Base-by-base conservation (phyloP, 176 grass and related monocot species). In the Puya raimondii region DNA sequence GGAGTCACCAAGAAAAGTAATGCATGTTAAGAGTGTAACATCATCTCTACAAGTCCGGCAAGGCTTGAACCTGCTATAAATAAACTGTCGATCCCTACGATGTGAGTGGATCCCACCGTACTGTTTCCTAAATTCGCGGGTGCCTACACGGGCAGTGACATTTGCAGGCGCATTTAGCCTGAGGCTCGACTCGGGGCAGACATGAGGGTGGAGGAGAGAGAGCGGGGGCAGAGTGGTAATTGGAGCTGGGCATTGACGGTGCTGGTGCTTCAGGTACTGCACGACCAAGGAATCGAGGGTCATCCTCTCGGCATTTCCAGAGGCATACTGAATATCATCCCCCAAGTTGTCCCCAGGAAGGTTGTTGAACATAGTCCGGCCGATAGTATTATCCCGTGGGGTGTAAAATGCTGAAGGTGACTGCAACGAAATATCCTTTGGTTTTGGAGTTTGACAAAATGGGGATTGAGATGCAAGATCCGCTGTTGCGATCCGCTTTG, bases 211-310 rank as follows among this genome's bases (percentile, higher is more conserved):
- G 67, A 99, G 64, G 68, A 99, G 72, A 78, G 89, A 90, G 6
- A 99, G 87, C 65, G 94, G 85, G 17, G 94, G 94, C 73, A 99
- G 83, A 81, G 94, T 99, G 76, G 94, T 99, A 76, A 99, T 81
- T n/a, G 94, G 94, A 51, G 87, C 87, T 72, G 89, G 89, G 23
- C 94, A 99, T 33, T 99, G 89, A 5, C 94, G 84, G 52, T 99
- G 94, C 33, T 99, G 94, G 53, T 99, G 94, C 77, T 99, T 99
- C 79, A 99, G 75, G 68, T 93, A 99, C 23, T 99, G 94, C 47
- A 99, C 94, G 67, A 99, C 84, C 73, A 99, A 67, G 33, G 89
- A 91, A 52, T 99, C 94, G n/a, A 99, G 84, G 0, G 94, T 93
- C 84, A 88, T 99, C 11, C 78, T 69, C 74, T 99, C 87, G 48